Percentiles rank a stretch among this genome's conserved stretches.
These are phyloP conservation scores for Fusarium beomiforme DNA, from an alignment of 2,329 filamentous ascomycete species.

Conservation along the genomic window DNA sequence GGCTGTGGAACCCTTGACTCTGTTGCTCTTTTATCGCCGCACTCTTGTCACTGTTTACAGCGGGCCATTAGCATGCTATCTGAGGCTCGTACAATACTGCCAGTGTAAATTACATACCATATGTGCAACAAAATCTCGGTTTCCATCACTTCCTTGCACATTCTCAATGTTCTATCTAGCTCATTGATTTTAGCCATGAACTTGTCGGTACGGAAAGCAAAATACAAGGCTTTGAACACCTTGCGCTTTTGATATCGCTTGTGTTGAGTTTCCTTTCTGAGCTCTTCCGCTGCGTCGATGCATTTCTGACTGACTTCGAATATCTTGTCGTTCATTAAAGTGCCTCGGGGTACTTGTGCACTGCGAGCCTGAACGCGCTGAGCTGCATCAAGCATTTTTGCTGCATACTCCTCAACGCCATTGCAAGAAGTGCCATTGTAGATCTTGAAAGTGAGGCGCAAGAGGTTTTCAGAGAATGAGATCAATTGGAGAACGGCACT, in stretches of 20 bases:
- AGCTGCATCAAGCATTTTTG: neutral
- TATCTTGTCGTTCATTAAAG: neutral
- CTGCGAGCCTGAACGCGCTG: neutral
- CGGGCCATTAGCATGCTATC: accelerated
- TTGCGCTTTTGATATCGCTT: neutral
- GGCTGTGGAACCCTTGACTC: neutral
- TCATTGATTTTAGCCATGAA: neutral
- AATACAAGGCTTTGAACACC: neutral
- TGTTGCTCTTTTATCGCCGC: neutral
- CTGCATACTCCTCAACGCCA: neutral
- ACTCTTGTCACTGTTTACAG: accelerated
- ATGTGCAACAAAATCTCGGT: neutral
- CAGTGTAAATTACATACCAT: neutral
- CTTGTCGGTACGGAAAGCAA: accelerated
- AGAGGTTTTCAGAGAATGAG: accelerated
- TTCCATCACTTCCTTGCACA: neutral
- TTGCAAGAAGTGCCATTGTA: no score
- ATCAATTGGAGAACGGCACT: neutral
- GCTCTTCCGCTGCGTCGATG: accelerated
- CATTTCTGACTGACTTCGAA: neutral
- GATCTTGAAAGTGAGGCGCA: neutral
- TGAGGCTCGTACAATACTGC: no score
- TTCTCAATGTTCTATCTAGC: neutral
- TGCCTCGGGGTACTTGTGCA: neutral
- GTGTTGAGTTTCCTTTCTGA: neutral